Base-by-base conservation (phyloP, 495 filamentous ascomycete genomes). In the Annulohypoxylon bovei region DNA sequence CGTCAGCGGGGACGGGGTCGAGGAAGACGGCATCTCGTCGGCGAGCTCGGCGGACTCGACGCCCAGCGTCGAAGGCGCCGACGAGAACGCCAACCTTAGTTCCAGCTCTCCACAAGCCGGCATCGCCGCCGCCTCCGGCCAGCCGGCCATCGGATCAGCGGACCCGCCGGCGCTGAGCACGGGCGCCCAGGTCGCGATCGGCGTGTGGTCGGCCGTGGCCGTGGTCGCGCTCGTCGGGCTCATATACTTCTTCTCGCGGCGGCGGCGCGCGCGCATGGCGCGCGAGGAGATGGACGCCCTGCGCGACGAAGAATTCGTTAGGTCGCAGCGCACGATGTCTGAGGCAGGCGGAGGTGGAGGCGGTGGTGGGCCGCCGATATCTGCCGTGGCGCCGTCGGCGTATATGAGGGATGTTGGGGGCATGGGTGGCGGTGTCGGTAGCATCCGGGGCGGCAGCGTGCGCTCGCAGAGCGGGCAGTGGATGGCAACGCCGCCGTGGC, bases 401-500 rank as follows among this genome's bases (percentile, higher is more conserved):
- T 37, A 71, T 14, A 28, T 71, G 3, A 56, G 68, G 42, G 62
- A 62, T 23, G 57, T 12, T 1, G 40, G 22, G 37, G 54, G 39
- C 22, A 16, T 16, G 12, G 33, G 30, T 4, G 49, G 39, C 47
- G 47, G 47, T 18, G 30, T 20, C 16, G 32, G 47, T 7, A 8
- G 20, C 20, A 8, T 4, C 8, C 33, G 2, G 4, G 33, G 39
- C n/a, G 39, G 37, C 40, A 62, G 32, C 9, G 59, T 44, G 6
- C 69, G 69, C 11, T 25, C 53, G n/a, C 69, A 58, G 1, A 72
- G 69, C 18, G 70, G 70, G 2, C 65, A 68, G 6, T 72, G 70
- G 70, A 62, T 72, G 56, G 30, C 70, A 39, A 68, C 55, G 47
- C 70, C 70, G 32, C 70, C 70, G 8, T 72, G 70, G 70, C 70